phyloP scores from a whole-genome alignment of 257 asterid species.

The Solanum pennellii region DNA sequence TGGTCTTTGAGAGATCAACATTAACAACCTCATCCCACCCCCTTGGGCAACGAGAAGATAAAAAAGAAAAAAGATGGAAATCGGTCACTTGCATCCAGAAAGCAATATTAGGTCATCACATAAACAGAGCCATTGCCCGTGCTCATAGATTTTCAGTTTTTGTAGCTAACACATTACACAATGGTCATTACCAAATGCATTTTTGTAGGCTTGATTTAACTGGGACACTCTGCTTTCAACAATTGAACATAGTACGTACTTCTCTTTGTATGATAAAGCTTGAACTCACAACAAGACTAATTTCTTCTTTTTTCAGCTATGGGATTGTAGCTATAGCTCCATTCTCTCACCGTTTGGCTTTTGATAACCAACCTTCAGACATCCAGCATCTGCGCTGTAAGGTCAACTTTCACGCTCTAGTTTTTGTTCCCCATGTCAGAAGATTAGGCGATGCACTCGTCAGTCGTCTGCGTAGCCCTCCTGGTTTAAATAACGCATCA shows the following conservation, averaged over 20 bases:
- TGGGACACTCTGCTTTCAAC: background rate
- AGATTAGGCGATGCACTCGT: constrained; percentile 22
- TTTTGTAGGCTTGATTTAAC: background rate
- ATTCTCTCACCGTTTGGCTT: constrained; percentile 38
- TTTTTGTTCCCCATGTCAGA: constrained; percentile 33
- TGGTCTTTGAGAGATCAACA: background rate
- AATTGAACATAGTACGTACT: background rate
- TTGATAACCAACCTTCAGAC: constrained; percentile 27
- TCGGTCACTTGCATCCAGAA: background rate
- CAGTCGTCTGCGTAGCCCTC: constrained; percentile 21
- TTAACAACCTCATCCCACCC: background rate
- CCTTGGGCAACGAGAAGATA: background rate
- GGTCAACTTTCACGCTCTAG: constrained; percentile 29
- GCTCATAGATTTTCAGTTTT: background rate
- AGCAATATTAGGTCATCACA: background rate
- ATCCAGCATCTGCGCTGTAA: constrained; percentile 36
- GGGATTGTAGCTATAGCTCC: constrained; percentile 40
- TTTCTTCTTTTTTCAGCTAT: constrained; percentile 16
- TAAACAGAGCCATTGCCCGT: background rate
- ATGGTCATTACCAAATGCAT: background rate
- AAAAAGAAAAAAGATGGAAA: background rate
- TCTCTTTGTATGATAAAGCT: background rate
- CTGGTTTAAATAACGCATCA: constrained; percentile 1
- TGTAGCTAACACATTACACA: background rate
- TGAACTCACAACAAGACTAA: background rate